Conservation (phyloP, 768 basidiomycete genomes). For the Gelatoporia subvermispora region DNA sequence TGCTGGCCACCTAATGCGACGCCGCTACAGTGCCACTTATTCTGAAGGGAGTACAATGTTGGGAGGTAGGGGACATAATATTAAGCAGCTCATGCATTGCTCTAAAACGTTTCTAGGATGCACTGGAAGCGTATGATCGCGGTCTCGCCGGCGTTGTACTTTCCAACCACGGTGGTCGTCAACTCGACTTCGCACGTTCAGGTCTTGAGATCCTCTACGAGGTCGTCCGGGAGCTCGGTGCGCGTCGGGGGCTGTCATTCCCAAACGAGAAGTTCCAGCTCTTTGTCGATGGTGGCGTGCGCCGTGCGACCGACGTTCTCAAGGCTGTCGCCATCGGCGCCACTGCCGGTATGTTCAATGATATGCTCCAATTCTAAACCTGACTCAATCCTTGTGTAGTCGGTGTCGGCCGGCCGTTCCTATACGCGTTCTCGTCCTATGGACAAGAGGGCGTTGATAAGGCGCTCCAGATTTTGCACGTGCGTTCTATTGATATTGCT, state of each 20-base stretch:
- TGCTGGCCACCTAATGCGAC: not conserved
- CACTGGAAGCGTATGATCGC: conserved; percentile 44
- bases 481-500: conserved; percentile 25
- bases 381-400: conserved; percentile 32
- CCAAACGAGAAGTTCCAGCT: conserved; percentile 81
- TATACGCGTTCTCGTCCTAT: conserved; percentile 87
- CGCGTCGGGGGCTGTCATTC: conserved; percentile 60
- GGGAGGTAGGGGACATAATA: conserved; percentile 35
- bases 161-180: conserved; percentile 56
- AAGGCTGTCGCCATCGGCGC: conserved; percentile 88
- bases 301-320: conserved; percentile 84
- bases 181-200: conserved; percentile 45
- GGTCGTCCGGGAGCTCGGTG: conserved; percentile 68
- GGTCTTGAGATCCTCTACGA: conserved; percentile 46
- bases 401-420: conserved; percentile 80
- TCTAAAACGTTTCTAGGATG: conserved; percentile 30
- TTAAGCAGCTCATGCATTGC: not conserved
- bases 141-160: conserved; percentile 47
- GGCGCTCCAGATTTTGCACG: conserved; percentile 74
- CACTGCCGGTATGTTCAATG: conserved; percentile 56
- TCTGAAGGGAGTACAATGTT: conserved; percentile 61
- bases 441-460: conserved; percentile 83
- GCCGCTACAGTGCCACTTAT: conserved; percentile 45
- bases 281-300: conserved; percentile 92
- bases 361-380: conserved; percentile 1